A percentile compares a stretch with the other conserved stretches of the same genome.
Evolutionary conservation across 441 rosid genomes (phyloP).

Genomic region (Euphorbia neoarborescens): DNA sequence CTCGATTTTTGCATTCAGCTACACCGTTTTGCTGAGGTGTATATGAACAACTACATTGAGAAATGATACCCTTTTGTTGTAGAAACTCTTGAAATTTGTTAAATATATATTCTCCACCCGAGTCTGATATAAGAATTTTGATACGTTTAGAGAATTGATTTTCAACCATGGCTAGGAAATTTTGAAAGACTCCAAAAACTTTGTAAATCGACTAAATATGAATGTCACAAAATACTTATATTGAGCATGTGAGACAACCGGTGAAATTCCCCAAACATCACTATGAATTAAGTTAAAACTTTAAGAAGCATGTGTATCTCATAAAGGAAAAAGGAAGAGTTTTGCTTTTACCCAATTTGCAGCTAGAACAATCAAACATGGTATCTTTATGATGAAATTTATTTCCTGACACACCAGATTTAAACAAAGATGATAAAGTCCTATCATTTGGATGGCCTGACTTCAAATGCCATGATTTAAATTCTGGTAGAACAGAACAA

Average conservation of each 20-base stretch:
- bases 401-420: background rate
- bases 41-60: background rate
- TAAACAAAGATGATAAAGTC: background rate
- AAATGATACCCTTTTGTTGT: background rate
- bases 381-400: too few species aligned
- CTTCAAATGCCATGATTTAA: too few species aligned
- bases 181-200: too few species aligned
- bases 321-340: background rate
- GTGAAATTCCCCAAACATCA: background rate
- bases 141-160: too few species aligned
- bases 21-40: too few species aligned
- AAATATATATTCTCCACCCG: background rate
- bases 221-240: background rate
- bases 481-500: too few species aligned
- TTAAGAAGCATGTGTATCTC: background rate
- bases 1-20: too few species aligned
- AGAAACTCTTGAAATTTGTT: constrained; percentile 2
- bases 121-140: too few species aligned
- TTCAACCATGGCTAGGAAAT: too few species aligned
- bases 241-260: background rate
- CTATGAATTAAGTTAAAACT: background rate
- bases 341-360: constrained; percentile 12
- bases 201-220: too few species aligned
- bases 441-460: too few species aligned
- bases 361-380: constrained; percentile 8